These are phyloP conservation scores for Vitis rotundifolia DNA, from an alignment of 164 flowering plant species.

Conservation along the genomic window DNA sequence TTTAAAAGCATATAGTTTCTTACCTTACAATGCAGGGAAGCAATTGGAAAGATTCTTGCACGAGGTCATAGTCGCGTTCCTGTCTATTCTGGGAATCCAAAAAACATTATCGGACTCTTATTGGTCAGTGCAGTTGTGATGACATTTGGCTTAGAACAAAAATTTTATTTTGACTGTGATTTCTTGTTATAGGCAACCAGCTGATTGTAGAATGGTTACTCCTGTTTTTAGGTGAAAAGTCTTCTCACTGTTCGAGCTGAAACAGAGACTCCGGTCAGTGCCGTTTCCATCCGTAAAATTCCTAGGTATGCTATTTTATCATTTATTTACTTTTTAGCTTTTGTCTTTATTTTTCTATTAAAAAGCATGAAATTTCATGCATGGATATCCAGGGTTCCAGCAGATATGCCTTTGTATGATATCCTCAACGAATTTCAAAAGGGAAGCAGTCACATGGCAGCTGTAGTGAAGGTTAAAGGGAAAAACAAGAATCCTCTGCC, in stretches of 20 bases:
- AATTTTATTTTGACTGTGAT: not conserved
- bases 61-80: slow-evolving; percentile 38
- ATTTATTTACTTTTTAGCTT: not conserved
- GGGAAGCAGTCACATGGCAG: slow-evolving; percentile 99
- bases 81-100: slow-evolving; percentile 36
- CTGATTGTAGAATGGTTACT: slow-evolving; percentile 2
- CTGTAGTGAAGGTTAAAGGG: slow-evolving; percentile 81
- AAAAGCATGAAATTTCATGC: not conserved
- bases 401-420: slow-evolving; percentile 97
- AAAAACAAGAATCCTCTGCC: slow-evolving; percentile 38
- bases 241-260: slow-evolving; percentile 96
- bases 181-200: not conserved
- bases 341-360: not conserved
- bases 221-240: slow-evolving; percentile 71
- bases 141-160: too few species aligned
- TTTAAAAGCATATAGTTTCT: not conserved
- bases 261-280: slow-evolving; percentile 97
- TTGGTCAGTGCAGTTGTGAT: slow-evolving; percentile 49
- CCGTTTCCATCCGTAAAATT: slow-evolving; percentile 92
- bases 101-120: slow-evolving; percentile 76
- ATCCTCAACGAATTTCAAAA: slow-evolving; percentile 95
- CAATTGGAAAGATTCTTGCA: slow-evolving; percentile 24
- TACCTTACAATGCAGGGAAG: slow-evolving; percentile 20
- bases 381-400: slow-evolving; percentile 53
- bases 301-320: slow-evolving; percentile 61